phyloP scores from a whole-genome alignment of 768 basidiomycete species.

The Xanthoconium stramineum region DNA sequence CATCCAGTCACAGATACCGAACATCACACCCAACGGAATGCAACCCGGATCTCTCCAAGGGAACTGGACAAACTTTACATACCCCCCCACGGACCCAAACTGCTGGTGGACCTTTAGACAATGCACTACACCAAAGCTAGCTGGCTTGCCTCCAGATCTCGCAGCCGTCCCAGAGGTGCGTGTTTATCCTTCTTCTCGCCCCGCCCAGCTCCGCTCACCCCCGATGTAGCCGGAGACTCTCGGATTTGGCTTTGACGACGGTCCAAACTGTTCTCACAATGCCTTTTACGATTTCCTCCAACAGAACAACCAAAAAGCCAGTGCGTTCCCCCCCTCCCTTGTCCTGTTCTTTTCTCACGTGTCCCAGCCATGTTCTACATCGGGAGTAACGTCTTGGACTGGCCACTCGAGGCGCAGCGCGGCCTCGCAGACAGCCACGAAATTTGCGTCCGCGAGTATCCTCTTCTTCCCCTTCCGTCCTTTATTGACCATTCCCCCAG shows the following conservation, averaged over 20 bases:
- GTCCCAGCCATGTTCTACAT: constrained; percentile 57
- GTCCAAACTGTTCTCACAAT: constrained; percentile 64
- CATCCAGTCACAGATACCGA: constrained; percentile 30
- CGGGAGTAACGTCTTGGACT: constrained; percentile 55
- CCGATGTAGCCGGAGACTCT: constrained; percentile 43
- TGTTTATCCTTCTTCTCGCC: too few relatives aligned
- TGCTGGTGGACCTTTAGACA: constrained; percentile 42
- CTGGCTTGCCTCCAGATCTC: constrained; percentile 44
- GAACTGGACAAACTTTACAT: constrained; percentile 33
- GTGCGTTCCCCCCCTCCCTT: constrained; percentile 21
- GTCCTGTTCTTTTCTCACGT: background rate
- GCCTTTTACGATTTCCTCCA: constrained; percentile 55
- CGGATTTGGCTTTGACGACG: constrained; percentile 63
- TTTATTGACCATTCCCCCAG: constrained; percentile 6
- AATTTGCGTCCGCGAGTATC: constrained; percentile 54
- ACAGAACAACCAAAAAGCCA: constrained; percentile 54
- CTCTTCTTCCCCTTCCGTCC: background rate
- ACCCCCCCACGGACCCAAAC: constrained; percentile 43
- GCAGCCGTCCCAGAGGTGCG: constrained; percentile 47
- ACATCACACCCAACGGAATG: constrained; percentile 40
- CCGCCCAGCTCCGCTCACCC: background rate
- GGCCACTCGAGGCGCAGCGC: constrained; percentile 55
- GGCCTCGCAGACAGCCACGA: constrained; percentile 56
- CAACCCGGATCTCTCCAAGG: constrained; percentile 24
- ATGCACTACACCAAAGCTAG: constrained; percentile 47